These are phyloP conservation scores for Rhodotorula babjevae DNA, from an alignment of 768 basidiomycete species.

Conservation along the genomic window DNA sequence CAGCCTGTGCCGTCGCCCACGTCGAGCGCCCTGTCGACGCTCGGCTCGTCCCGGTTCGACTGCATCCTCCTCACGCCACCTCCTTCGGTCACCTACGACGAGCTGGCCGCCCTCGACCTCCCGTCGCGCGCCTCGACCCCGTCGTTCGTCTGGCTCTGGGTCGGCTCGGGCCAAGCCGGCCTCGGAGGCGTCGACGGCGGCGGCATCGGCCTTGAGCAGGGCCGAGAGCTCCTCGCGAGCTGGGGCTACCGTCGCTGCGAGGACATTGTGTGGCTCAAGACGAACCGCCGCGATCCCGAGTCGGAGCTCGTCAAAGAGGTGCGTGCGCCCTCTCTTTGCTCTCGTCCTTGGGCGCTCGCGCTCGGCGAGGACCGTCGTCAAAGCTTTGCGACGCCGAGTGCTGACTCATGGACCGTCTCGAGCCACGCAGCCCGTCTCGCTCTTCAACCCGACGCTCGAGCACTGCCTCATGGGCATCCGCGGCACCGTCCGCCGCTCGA, in stretches of 20 bases:
- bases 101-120: slow-evolving; percentile 74
- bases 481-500: slow-evolving; percentile 89
- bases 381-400: background rate
- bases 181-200: slow-evolving; percentile 52
- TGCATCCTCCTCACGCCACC: slow-evolving; percentile 87
- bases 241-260: slow-evolving; percentile 93
- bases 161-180: slow-evolving; percentile 69
- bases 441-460: slow-evolving; percentile 85
- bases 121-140: slow-evolving; percentile 81
- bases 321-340: background rate
- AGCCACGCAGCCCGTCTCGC: slow-evolving; percentile 61
- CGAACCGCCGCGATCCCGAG: slow-evolving; percentile 64
- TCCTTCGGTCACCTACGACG: slow-evolving; percentile 62
- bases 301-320: slow-evolving; percentile 67
- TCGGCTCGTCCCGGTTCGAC: slow-evolving; percentile 64
- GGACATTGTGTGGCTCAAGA: slow-evolving; percentile 98
- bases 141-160: slow-evolving; percentile 92
- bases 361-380: too few relatives aligned
- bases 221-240: slow-evolving; percentile 78
- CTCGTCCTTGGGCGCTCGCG: too few relatives aligned
- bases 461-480: slow-evolving; percentile 96
- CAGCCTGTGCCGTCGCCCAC: background rate
- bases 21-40: background rate
- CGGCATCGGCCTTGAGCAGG: slow-evolving; percentile 70
- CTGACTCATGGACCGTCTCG: background rate